A percentile compares a stretch with the other conserved stretches of the same genome.
These are phyloP conservation scores for Aschersonia sp. DNA, from an alignment of 2,329 filamentous ascomycete genomes.

Conservation along the genomic window DNA sequence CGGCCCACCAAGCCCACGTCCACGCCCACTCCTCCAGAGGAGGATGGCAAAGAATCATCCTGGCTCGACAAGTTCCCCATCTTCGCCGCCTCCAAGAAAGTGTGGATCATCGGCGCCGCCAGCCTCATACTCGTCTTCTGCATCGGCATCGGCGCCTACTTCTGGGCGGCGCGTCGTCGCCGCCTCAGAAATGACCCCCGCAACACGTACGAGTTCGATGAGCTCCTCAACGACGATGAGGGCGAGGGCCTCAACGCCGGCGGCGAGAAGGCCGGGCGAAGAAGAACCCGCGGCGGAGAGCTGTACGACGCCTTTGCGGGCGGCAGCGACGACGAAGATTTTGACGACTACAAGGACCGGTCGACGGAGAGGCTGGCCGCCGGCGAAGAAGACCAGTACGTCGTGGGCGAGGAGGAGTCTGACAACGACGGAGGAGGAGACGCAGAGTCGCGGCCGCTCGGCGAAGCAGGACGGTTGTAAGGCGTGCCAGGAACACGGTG, in stretches of 20 bases:
- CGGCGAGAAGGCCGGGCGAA: conserved; percentile 29
- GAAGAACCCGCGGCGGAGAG: conserved; percentile 61
- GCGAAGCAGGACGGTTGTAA: neutral
- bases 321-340: conserved; percentile 56
- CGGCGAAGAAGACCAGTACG: conserved; percentile 26
- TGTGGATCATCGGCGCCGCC: conserved; percentile 85
- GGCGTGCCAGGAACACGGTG: no score
- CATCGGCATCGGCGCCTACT: conserved; percentile 62
- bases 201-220: conserved; percentile 77
- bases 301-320: conserved; percentile 96
- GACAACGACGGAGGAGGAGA: conserved; percentile 20
- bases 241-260: conserved; percentile 36
- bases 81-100: conserved; percentile 75
- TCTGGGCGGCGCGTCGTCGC: conserved; percentile 66
- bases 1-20: conserved; percentile 38
- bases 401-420: conserved; percentile 32
- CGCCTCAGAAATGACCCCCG: conserved; percentile 60
- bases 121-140: conserved; percentile 81
- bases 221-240: conserved; percentile 77
- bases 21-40: neutral
- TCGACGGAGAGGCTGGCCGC: conserved; percentile 15
- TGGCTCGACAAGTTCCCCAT: conserved; percentile 81
- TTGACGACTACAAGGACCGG: conserved; percentile 21
- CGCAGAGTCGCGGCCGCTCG: neutral
- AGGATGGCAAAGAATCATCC: conserved; percentile 21